Evolutionary conservation across 2,329 filamentous ascomycete species (phyloP).

Genomic region (Arthrobotrys conoides): DNA sequence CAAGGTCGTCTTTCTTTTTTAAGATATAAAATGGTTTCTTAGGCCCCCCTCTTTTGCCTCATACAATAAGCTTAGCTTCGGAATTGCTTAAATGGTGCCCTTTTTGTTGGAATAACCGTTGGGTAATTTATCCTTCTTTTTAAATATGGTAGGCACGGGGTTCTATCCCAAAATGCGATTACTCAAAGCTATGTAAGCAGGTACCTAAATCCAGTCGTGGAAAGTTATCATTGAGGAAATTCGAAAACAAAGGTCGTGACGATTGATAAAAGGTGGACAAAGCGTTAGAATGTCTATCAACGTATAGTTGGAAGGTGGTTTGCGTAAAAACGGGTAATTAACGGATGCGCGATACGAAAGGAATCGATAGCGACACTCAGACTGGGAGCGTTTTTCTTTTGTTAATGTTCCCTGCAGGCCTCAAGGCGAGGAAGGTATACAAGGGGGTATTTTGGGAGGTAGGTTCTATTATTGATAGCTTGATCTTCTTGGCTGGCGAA

Average conservation of each 20-base stretch:
- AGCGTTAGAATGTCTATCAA: neutral
- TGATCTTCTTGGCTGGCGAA: neutral
- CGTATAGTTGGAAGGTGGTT: constrained; percentile 27
- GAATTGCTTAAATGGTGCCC: neutral
- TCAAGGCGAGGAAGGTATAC: neutral
- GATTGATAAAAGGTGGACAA: neutral
- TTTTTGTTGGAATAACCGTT: neutral
- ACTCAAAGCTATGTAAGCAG: constrained; percentile 27
- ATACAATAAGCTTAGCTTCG: neutral
- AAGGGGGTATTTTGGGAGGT: constrained; percentile 12
- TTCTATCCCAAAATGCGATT: constrained; percentile 10
- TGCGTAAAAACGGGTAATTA: constrained; percentile 52
- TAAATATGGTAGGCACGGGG: constrained; percentile 7
- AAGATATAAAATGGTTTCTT: neutral
- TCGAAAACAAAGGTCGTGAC: neutral
- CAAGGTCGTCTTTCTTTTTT: neutral
- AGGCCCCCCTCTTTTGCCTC: neutral
- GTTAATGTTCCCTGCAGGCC: no score
- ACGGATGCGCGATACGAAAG: constrained; percentile 45
- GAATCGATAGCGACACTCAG: constrained; percentile 12
- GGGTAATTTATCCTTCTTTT: constrained; percentile 2
- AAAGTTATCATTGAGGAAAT: constrained; percentile 6
- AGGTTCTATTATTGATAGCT: constrained; percentile 28
- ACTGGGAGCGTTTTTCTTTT: constrained; percentile 33
- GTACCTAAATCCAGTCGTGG: neutral